phyloP scores from a whole-genome alignment of 148 eudicot genomes.

The Chenopodium quinoa region DNA sequence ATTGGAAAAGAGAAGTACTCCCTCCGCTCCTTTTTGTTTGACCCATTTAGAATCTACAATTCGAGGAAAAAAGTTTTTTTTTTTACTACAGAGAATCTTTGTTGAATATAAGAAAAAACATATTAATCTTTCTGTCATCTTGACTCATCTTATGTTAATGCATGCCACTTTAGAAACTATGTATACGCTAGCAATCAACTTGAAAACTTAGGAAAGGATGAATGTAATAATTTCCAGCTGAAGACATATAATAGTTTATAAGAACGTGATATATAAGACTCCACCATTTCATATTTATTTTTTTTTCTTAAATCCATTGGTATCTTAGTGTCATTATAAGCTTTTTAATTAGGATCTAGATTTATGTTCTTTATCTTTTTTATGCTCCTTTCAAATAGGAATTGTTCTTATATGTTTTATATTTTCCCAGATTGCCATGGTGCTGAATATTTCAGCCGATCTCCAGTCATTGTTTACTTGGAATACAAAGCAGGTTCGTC shows the following conservation, averaged over 20 bases:
- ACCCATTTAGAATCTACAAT: too few species aligned
- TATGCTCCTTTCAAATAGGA: too few species aligned
- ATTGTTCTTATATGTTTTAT: neutral
- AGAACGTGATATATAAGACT: neutral
- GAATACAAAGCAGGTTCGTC: slow-evolving; percentile 88
- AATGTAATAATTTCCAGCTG: neutral
- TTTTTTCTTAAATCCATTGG: neutral
- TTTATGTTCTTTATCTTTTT: too few species aligned
- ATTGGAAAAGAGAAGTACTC: too few species aligned
- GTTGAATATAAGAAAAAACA: too few species aligned
- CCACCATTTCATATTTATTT: neutral
- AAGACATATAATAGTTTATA: neutral
- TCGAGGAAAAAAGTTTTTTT: too few species aligned
- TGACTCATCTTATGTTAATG: too few species aligned
- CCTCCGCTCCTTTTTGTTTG: too few species aligned
- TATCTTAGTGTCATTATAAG: neutral
- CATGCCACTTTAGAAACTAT: neutral
- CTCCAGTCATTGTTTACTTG: slow-evolving; percentile 81
- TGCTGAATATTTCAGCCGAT: slow-evolving; percentile 71
- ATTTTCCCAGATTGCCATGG: slow-evolving; percentile 53
- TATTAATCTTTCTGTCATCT: too few species aligned
- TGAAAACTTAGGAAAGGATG: neutral
- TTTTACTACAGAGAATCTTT: too few species aligned
- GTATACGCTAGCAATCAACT: neutral
- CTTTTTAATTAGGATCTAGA: too few species aligned